These are phyloP conservation scores for Dacryopinax primogenitus DNA, from an alignment of 768 basidiomycete species.

Conservation along the genomic window DNA sequence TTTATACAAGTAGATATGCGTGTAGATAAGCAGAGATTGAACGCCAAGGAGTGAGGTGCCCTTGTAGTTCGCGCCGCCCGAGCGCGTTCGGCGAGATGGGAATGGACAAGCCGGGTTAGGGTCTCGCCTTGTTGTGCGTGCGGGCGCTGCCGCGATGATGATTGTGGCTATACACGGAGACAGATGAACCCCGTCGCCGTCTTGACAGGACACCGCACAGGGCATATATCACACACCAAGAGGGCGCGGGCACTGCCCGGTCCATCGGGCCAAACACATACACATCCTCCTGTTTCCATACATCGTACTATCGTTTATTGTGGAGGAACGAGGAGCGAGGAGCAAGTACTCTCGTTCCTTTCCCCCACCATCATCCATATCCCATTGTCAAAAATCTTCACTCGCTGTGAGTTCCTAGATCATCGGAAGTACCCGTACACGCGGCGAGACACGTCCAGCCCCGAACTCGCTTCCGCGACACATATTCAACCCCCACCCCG, in stretches of 20 bases:
- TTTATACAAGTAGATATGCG: not conserved
- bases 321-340: too few relatives aligned
- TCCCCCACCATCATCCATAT: not conserved
- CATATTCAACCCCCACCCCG: not conserved
- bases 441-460: not conserved
- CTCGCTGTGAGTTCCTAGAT: too few relatives aligned
- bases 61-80: not conserved
- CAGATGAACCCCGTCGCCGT: not conserved
- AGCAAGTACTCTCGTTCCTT: not conserved
- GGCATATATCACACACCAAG: slow-evolving; percentile 6
- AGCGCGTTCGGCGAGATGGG: not conserved
- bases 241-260: not conserved
- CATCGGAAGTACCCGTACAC: too few relatives aligned
- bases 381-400: not conserved
- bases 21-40: not conserved
- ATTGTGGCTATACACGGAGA: not conserved
- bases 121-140: not conserved
- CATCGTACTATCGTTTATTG: too few relatives aligned
- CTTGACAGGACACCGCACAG: not conserved
- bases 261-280: not conserved
- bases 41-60: not conserved
- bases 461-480: slow-evolving; percentile 1
- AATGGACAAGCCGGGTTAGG: not conserved
- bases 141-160: not conserved
- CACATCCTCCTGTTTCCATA: not conserved